phyloP scores from a whole-genome alignment of 73 alveolate species.

The Uronychia setigera region DNA sequence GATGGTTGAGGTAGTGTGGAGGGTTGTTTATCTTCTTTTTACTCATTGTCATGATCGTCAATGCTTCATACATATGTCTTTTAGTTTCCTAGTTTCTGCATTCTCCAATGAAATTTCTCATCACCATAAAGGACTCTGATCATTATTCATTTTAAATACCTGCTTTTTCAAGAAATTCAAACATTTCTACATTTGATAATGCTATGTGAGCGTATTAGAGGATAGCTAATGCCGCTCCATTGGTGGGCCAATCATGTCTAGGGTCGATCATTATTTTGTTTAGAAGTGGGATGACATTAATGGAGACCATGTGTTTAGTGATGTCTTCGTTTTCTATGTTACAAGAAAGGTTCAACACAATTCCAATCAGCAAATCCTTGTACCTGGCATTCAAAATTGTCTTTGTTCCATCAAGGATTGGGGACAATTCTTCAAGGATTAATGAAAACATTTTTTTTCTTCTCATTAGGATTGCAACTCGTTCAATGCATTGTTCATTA shows the following conservation, averaged over 20 bases:
- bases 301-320: slow-evolving; percentile 32
- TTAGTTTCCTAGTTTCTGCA: slow-evolving; percentile 47
- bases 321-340: slow-evolving; percentile 55
- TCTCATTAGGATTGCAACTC: slow-evolving; percentile 24
- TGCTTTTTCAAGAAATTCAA: slow-evolving; percentile 10
- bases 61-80: neutral
- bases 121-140: neutral
- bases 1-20: no score
- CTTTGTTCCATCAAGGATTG: slow-evolving; percentile 4
- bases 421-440: slow-evolving; percentile 22
- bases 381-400: slow-evolving; percentile 14
- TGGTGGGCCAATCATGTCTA: slow-evolving; percentile 62
- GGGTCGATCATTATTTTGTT: slow-evolving; percentile 28
- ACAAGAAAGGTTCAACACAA: slow-evolving; percentile 48
- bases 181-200: slow-evolving; percentile 42
- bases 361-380: slow-evolving; percentile 59
- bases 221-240: slow-evolving; percentile 60
- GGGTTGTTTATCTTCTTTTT: slow-evolving; percentile 28
- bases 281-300: slow-evolving; percentile 26
- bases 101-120: slow-evolving; percentile 21
- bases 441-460: slow-evolving; percentile 12
- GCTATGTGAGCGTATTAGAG: slow-evolving; percentile 38
- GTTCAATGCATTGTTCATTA: slow-evolving; percentile 42
- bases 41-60: slow-evolving; percentile 18
- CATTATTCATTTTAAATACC: neutral